These are phyloP conservation scores for Pichia rugopelliculosa DNA, from an alignment of 805 yeast genomes.

Conservation along the genomic window DNA sequence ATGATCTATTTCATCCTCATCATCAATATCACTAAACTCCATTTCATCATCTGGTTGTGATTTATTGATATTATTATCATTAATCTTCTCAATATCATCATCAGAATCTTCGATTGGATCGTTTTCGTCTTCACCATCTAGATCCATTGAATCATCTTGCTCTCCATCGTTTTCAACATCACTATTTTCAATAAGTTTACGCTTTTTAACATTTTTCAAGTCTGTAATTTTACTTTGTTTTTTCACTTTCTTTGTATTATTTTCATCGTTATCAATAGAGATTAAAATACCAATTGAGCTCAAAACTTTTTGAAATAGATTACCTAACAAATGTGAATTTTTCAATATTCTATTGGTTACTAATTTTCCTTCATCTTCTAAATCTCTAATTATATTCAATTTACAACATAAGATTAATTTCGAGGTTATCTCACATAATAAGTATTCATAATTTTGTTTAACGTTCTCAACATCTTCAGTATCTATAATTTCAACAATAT, in stretches of 20 bases:
- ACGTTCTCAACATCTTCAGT: constrained; percentile 12
- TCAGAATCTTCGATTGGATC: constrained; percentile 12
- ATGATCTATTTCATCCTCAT: constrained; percentile 1
- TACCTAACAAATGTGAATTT: constrained; percentile 21
- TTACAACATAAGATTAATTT: constrained; percentile 18
- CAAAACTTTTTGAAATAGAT: constrained; percentile 11
- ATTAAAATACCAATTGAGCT: constrained; percentile 3
- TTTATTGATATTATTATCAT: constrained; percentile 9
- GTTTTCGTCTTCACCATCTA: constrained; percentile 12
- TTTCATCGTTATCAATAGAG: background rate
- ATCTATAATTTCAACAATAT: constrained; percentile 2
- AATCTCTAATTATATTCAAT: background rate
- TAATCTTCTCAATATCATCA: background rate
- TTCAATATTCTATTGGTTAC: constrained; percentile 15
- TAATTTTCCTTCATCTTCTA: constrained; percentile 6
- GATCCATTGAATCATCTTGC: background rate
- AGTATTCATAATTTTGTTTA: constrained; percentile 12
- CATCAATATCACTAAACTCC: constrained; percentile 13
- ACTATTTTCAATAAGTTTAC: constrained; percentile 3
- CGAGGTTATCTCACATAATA: constrained; percentile 19
- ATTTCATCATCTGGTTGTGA: constrained; percentile 3
- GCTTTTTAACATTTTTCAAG: background rate
- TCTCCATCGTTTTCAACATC: constrained; percentile 2
- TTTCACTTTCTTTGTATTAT: background rate
- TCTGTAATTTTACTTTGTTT: constrained; percentile 4